These are phyloP conservation scores for Saccharomyces hybrid DNA, from an alignment of 1,139 yeast genomes.

Conservation along the genomic window DNA sequence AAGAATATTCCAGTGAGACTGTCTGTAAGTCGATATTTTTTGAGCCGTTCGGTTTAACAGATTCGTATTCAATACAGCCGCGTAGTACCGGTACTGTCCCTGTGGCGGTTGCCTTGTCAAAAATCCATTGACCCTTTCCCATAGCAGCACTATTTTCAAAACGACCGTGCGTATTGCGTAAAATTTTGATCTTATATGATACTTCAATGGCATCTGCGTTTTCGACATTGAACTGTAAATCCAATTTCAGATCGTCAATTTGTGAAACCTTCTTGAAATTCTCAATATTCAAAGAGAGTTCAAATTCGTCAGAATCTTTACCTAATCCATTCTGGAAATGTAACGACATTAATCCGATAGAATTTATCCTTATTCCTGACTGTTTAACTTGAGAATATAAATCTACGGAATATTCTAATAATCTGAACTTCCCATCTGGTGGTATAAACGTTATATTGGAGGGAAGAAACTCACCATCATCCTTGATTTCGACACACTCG, in stretches of 20 bases:
- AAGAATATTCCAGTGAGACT: not conserved
- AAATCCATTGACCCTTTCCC: constrained; percentile 62
- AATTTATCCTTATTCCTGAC: not conserved
- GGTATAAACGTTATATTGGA: constrained; percentile 59
- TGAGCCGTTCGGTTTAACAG: not conserved
- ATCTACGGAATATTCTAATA: constrained; percentile 55
- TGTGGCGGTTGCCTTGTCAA: constrained; percentile 50
- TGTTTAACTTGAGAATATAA: constrained; percentile 25
- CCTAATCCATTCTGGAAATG: too few species aligned
- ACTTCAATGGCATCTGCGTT: too few species aligned
- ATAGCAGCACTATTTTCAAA: constrained; percentile 15
- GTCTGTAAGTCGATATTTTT: not conserved
- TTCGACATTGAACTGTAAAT: too few species aligned
- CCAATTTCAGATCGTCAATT: too few species aligned
- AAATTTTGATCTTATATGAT: too few species aligned
- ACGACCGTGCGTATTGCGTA: too few species aligned
- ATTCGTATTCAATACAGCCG: constrained; percentile 39
- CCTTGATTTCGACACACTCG: constrained; percentile 35
- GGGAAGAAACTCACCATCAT: constrained; percentile 20
- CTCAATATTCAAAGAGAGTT: too few species aligned
- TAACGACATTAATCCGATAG: too few species aligned
- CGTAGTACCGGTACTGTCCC: constrained; percentile 67
- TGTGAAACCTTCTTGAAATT: too few species aligned
- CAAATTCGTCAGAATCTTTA: too few species aligned
- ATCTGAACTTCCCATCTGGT: constrained; percentile 44